phyloP scores from a whole-genome alignment of 2,329 filamentous ascomycete species.

The Ophiostoma novo-ulmi region DNA sequence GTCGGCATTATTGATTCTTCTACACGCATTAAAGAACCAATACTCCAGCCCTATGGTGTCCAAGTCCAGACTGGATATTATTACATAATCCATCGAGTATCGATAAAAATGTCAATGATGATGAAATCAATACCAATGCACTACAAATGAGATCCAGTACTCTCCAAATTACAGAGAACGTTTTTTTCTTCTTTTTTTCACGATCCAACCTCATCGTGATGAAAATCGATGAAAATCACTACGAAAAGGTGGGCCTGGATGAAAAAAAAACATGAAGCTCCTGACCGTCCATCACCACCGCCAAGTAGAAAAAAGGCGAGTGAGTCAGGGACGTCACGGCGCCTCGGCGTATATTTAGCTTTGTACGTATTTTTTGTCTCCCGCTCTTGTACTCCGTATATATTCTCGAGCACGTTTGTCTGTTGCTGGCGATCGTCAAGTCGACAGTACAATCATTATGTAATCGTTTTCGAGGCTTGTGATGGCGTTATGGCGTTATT shows the following conservation, averaged over 20 bases:
- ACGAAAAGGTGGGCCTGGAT: background rate
- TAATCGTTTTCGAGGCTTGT: background rate
- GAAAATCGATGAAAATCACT: background rate
- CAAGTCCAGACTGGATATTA: background rate
- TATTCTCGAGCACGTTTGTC: background rate
- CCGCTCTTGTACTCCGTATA: background rate
- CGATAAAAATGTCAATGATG: background rate
- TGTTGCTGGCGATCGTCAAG: background rate
- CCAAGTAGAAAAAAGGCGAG: constrained; percentile 5
- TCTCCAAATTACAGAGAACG: too few species aligned
- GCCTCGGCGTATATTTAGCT: background rate
- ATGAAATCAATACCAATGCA: background rate
- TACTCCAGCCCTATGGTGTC: background rate
- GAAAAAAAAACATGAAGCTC: constrained; percentile 2
- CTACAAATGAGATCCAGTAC: too few species aligned
- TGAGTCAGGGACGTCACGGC: constrained; percentile 6
- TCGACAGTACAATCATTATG: background rate
- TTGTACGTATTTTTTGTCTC: background rate
- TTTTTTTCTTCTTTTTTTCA: too few species aligned
- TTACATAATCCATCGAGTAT: background rate
- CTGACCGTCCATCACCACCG: constrained; percentile 2
- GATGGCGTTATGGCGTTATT: constrained; percentile 1
- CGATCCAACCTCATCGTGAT: background rate
- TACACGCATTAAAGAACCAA: background rate
- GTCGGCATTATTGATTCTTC: background rate